These are phyloP conservation scores for Chrysoporthe cubensis DNA, from an alignment of 2,329 filamentous ascomycete species.

Conservation along the genomic window DNA sequence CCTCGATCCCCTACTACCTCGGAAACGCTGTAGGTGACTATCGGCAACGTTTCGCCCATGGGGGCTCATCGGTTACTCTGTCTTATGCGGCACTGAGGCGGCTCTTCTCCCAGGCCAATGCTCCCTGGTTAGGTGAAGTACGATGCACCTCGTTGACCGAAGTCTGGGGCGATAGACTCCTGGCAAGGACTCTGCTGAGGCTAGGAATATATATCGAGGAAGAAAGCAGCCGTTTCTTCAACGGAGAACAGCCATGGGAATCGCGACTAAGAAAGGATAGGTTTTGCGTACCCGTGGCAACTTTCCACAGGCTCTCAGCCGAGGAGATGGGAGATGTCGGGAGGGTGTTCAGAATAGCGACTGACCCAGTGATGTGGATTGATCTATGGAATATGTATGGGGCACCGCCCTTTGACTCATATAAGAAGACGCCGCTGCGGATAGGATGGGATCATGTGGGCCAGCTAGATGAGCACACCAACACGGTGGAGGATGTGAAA, in stretches of 20 bases:
- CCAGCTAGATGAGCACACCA: constrained; percentile 47
- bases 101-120: constrained; percentile 45
- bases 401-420: constrained; percentile 42
- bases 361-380: constrained; percentile 51
- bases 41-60: constrained; percentile 58
- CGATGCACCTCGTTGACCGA: constrained; percentile 54
- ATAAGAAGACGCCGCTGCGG: constrained; percentile 42
- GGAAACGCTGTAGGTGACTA: constrained; percentile 62
- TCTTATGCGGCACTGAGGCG: constrained; percentile 53
- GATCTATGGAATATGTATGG: constrained; percentile 55
- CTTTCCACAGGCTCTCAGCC: constrained; percentile 56
- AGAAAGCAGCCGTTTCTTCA: constrained; percentile 57
- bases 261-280: constrained; percentile 54
- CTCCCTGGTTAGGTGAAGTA: constrained; percentile 46
- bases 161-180: constrained; percentile 58
- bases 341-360: constrained; percentile 41
- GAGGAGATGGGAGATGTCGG: constrained; percentile 51
- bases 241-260: constrained; percentile 54
- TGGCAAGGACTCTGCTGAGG: constrained; percentile 56
- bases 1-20: constrained; percentile 51
- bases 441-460: constrained; percentile 55
- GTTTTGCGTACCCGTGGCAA: constrained; percentile 56
- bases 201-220: constrained; percentile 60
- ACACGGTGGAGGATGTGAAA: constrained; percentile 41
- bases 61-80: constrained; percentile 57